These are phyloP conservation scores for Rhamnella rubrinervis DNA, from an alignment of 331 rosid species.

Conservation along the genomic window DNA sequence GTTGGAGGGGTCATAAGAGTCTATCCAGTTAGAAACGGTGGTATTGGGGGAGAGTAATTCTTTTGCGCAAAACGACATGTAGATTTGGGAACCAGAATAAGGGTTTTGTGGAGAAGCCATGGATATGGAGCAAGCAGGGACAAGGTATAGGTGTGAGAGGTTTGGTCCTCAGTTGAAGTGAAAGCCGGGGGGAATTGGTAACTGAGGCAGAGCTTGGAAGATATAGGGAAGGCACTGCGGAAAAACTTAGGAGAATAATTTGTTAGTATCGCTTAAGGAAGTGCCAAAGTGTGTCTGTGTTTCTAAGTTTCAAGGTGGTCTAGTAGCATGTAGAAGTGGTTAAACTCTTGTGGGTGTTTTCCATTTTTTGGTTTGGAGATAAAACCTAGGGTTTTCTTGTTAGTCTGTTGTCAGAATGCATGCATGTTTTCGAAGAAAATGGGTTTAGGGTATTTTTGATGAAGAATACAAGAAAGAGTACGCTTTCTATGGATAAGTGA, in stretches of 20 bases:
- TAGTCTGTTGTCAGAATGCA: too few relatives aligned
- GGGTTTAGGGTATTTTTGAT: too few relatives aligned
- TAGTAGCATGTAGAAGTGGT: too few relatives aligned
- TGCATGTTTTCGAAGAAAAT: too few relatives aligned
- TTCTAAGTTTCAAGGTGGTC: too few relatives aligned
- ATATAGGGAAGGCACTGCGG: conserved; percentile 11
- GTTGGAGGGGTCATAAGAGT: conserved; percentile 24
- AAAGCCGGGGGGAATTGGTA: conserved; percentile 16
- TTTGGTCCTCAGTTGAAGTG: conserved; percentile 4
- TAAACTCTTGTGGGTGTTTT: too few relatives aligned
- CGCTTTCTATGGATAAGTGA: too few relatives aligned
- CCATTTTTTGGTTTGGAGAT: too few relatives aligned
- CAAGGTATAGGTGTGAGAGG: too few relatives aligned
- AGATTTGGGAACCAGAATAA: background rate
- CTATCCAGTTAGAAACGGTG: conserved; percentile 25
- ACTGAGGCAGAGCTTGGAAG: background rate
- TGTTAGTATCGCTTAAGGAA: conserved; percentile 12
- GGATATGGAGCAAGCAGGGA: too few relatives aligned
- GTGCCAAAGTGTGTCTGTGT: background rate
- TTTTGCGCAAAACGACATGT: conserved; percentile 22
- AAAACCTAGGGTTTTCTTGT: too few relatives aligned
- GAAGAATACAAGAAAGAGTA: too few relatives aligned
- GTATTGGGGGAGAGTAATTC: conserved; percentile 1
- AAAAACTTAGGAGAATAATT: background rate
- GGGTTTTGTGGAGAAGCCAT: background rate